phyloP scores from a whole-genome alignment of 306 rosid species.

The Carpinus viminea region DNA sequence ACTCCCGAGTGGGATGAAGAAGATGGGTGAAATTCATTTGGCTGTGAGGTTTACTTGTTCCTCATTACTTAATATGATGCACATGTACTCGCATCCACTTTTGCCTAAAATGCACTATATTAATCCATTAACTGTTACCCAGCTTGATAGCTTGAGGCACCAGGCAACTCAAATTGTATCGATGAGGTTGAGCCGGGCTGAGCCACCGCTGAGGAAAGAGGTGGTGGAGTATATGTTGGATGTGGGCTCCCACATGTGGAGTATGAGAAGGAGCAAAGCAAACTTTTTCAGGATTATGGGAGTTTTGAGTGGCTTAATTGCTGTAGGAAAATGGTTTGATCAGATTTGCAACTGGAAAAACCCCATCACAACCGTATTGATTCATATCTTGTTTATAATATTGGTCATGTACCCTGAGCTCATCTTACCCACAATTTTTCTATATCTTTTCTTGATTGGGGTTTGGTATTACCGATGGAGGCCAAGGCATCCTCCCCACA shows the following conservation, averaged over 20 bases:
- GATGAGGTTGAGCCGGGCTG: slow-evolving; percentile 79
- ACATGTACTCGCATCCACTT: slow-evolving; percentile 89
- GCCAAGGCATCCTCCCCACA: slow-evolving; percentile 98
- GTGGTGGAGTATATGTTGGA: slow-evolving; percentile 95
- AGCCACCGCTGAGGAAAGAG: slow-evolving; percentile 91
- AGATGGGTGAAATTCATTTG: slow-evolving; percentile 98
- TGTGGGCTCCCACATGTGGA: slow-evolving; percentile 96
- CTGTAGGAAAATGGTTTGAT: slow-evolving; percentile 98
- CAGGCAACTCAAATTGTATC: slow-evolving; percentile 96
- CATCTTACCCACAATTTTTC: slow-evolving; percentile 90
- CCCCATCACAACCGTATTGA: slow-evolving; percentile 89
- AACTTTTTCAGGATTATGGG: slow-evolving; percentile 91
- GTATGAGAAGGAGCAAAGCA: slow-evolving; percentile 98
- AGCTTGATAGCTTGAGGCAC: slow-evolving; percentile 93
- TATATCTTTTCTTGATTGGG: slow-evolving; percentile 94
- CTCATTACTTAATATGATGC: slow-evolving; percentile 95
- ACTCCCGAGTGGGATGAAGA: slow-evolving; percentile 84
- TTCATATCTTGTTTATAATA: slow-evolving; percentile 81
- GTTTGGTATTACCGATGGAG: slow-evolving; percentile 99
- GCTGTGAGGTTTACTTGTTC: slow-evolving; percentile 97
- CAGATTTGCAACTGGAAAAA: slow-evolving; percentile 96
- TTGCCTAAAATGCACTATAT: slow-evolving; percentile 96
- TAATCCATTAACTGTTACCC: slow-evolving; percentile 83
- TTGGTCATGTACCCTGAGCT: slow-evolving; percentile 97
- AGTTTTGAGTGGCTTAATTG: slow-evolving; percentile 87